Base-by-base conservation (phyloP, 2,329 filamentous ascomycete species). In the Tolypocladium ophioglossoides region DNA sequence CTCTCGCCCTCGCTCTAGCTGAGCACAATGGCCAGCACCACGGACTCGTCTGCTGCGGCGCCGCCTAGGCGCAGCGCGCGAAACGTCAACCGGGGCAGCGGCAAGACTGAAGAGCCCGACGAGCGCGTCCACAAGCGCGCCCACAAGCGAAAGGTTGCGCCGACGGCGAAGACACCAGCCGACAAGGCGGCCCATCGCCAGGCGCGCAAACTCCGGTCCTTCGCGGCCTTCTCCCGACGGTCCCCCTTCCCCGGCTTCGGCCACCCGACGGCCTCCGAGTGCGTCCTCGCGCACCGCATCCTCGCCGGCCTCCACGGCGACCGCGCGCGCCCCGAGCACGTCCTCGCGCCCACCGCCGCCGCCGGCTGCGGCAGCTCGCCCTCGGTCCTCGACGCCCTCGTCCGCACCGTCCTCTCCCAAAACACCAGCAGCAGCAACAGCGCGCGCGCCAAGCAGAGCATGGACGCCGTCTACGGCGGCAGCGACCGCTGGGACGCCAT, bases 241-340 rank as follows among this genome's bases (percentile, higher is more conserved):
- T 76, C 83, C 1, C 88, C 88, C 0, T 92, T 86, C 59, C 86
- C 87, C 0, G 74, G 83, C 55, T 88, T 85, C 64, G 62, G 70
- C 3, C 82, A 77, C 58, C 88, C 88, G 0, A 89, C 85, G 0
- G 66, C 78, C 0, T 77, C 79, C 34, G 85, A 91, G 64, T 90
- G 87, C 67, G 74, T 79, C 56, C 77, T 83, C 54, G 85, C 89
- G n/a, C 82, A 83, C 56, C 70, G 72, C 4, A 76, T 91, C 30
- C 78, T 94, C 0, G 76, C 82, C 2, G 72, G 72, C 8, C 68
- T 84, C 0, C 87, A 92, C 64, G 87, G 88, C 12, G 75, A 79
- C 52, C 77, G 86, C 30, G 67, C 70, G 41, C 78, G 81, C 0
- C 88, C 88, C 0, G 74, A 78, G 11, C 75, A 74, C 1, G 75